phyloP scores from a whole-genome alignment of 768 basidiomycete species.

The Leccinum barrowsii region DNA sequence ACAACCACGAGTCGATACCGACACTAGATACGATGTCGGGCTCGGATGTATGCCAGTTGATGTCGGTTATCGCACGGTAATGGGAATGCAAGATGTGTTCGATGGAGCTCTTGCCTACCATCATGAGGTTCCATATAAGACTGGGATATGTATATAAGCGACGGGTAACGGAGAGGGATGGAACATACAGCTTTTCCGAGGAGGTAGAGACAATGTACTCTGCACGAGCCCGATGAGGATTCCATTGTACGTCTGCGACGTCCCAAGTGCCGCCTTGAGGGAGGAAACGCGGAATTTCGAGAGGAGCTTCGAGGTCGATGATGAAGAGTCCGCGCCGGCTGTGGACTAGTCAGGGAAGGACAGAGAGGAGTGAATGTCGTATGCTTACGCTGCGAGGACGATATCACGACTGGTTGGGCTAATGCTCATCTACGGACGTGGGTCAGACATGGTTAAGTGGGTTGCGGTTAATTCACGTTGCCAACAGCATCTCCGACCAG shows the following conservation, averaged over 20 bases:
- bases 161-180: neutral
- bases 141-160: conserved; percentile 32
- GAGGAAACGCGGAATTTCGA: conserved; percentile 86
- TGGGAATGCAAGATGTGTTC: conserved; percentile 85
- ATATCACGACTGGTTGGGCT: conserved; percentile 86
- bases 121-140: conserved; percentile 91
- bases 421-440: conserved; percentile 73
- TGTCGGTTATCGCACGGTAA: conserved; percentile 94
- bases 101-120: conserved; percentile 73
- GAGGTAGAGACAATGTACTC: conserved; percentile 88
- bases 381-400: conserved; percentile 78
- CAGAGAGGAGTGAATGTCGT: neutral
- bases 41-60: conserved; percentile 92
- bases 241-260: conserved; percentile 92
- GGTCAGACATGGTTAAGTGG: conserved; percentile 5
- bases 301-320: conserved; percentile 86
- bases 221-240: conserved; percentile 70
- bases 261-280: conserved; percentile 98
- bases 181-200: conserved; percentile 75
- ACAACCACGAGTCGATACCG: conserved; percentile 90
- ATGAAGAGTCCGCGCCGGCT: conserved; percentile 90
- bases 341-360: neutral
- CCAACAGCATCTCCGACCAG: conserved; percentile 81
- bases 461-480: conserved; percentile 50
- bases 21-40: conserved; percentile 86